phyloP scores from a whole-genome alignment of 2,329 filamentous ascomycete genomes.

The Nakataea oryzae region DNA sequence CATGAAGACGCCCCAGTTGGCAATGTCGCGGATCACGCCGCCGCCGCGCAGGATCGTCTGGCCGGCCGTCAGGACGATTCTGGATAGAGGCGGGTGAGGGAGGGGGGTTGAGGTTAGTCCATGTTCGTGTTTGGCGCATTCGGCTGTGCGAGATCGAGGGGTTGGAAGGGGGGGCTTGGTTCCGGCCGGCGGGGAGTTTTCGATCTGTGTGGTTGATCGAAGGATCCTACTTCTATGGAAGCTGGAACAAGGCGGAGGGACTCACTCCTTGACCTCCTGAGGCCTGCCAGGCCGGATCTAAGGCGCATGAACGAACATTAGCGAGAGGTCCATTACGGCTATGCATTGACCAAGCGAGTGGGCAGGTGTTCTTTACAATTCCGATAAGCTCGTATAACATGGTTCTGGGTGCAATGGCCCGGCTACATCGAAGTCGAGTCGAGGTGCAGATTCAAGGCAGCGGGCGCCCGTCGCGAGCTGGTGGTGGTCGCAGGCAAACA shows the following conservation, averaged over 20 bases:
- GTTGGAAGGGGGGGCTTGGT: too few relatives aligned
- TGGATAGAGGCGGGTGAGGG: slow-evolving; percentile 28
- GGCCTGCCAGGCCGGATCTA: slow-evolving; percentile 89
- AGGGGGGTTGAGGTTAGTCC: slow-evolving; percentile 5
- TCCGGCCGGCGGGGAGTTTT: neutral
- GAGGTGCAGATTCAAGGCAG: too few relatives aligned
- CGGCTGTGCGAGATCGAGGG: neutral
- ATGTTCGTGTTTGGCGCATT: neutral
- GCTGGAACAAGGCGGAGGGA: slow-evolving; percentile 12
- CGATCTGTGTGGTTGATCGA: neutral
- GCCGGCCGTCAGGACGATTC: slow-evolving; percentile 80
- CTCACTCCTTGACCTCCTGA: slow-evolving; percentile 89
- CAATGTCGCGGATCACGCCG: slow-evolving; percentile 84
- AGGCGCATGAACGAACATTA: neutral
- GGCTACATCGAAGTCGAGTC: neutral
- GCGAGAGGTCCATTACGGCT: neutral
- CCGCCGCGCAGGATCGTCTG: slow-evolving; percentile 70
- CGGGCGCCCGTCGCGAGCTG: too few relatives aligned
- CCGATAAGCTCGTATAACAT: slow-evolving; percentile 99
- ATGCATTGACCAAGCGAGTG: neutral
- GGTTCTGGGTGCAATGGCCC: slow-evolving; percentile 18
- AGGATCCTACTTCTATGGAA: too few relatives aligned
- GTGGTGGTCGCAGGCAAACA: too few relatives aligned
- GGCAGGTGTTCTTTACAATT: slow-evolving; percentile 51
- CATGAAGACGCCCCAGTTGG: slow-evolving; percentile 90